A percentile compares a stretch with the other conserved stretches of the same genome.
Conservation (phyloP, 495 filamentous ascomycete genomes). For the Podospora sp. region DNA sequence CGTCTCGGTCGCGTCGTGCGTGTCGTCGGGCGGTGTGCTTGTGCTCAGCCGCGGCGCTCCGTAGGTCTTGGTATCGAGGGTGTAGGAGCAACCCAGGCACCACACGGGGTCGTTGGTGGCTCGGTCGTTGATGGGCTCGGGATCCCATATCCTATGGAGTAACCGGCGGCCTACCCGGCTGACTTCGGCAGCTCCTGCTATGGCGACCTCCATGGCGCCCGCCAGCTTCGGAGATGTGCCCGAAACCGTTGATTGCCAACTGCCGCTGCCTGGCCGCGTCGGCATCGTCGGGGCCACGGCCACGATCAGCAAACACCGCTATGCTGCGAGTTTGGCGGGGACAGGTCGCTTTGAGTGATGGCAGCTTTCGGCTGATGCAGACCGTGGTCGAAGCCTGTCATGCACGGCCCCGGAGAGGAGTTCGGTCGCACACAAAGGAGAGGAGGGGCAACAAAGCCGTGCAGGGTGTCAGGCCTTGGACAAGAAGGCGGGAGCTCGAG, state of each 20-base stretch:
- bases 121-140: conserved; percentile 83
- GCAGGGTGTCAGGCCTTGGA: neutral
- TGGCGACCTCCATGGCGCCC: conserved; percentile 47
- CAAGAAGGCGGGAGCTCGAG: neutral
- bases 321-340: neutral
- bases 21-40: conserved; percentile 31
- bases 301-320: neutral
- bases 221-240: conserved; percentile 34
- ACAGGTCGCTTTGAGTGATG: neutral
- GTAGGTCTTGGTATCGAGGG: conserved; percentile 41
- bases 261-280: conserved; percentile 25
- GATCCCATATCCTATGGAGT: conserved; percentile 94
- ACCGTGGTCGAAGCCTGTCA: neutral
- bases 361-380: neutral
- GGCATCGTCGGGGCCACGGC: conserved; percentile 24
- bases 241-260: conserved; percentile 36
- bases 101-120: conserved; percentile 71
- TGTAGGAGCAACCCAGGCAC: conserved; percentile 84
- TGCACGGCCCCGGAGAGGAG: neutral
- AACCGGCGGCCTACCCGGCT: conserved; percentile 65
- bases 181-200: conserved; percentile 41
- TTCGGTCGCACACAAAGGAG: neutral
- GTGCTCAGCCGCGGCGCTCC: conserved; percentile 26
- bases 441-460: neutral
- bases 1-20: neutral